Evolutionary conservation across 768 basidiomycete species (phyloP).

Genomic region (Tephrocybe sp.): DNA sequence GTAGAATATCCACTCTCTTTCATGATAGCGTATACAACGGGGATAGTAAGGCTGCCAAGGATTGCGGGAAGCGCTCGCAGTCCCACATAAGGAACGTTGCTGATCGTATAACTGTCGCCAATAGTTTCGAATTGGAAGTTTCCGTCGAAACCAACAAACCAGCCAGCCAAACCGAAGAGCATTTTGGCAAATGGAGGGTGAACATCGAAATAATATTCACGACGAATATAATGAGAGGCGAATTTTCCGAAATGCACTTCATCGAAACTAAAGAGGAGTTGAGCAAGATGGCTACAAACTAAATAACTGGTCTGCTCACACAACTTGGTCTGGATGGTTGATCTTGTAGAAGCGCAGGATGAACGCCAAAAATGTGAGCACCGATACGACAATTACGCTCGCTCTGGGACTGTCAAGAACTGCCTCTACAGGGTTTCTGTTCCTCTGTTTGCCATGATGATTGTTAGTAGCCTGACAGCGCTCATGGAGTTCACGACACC

Average conservation of each 20-base stretch:
- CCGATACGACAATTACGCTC: slow-evolving; percentile 60
- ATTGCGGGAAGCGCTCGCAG: slow-evolving; percentile 92
- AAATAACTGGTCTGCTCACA: slow-evolving; percentile 51
- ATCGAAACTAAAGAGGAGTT: slow-evolving; percentile 66
- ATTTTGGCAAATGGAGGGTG: slow-evolving; percentile 98
- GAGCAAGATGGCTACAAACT: neutral
- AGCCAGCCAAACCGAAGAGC: slow-evolving; percentile 90
- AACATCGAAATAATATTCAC: slow-evolving; percentile 99
- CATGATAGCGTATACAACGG: slow-evolving; percentile 95
- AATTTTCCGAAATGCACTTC: slow-evolving; percentile 99
- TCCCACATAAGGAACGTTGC: slow-evolving; percentile 91
- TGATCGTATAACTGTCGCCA: slow-evolving; percentile 86
- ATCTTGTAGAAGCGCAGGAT: slow-evolving; percentile 92
- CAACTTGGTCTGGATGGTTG: slow-evolving; percentile 91
- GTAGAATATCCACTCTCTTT: slow-evolving; percentile 97
- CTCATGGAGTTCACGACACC: slow-evolving; percentile 15
- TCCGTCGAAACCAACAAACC: slow-evolving; percentile 96
- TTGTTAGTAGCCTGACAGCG: neutral
- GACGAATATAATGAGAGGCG: slow-evolving; percentile 87
- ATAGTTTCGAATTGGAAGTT: slow-evolving; percentile 93
- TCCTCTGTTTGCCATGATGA: slow-evolving; percentile 36
- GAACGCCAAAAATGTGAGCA: slow-evolving; percentile 76
- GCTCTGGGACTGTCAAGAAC: slow-evolving; percentile 62
- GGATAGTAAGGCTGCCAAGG: slow-evolving; percentile 86
- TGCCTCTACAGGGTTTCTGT: slow-evolving; percentile 61